Conservation (phyloP, 2,329 filamentous ascomycete genomes). For the Periconia macrospinosa region DNA sequence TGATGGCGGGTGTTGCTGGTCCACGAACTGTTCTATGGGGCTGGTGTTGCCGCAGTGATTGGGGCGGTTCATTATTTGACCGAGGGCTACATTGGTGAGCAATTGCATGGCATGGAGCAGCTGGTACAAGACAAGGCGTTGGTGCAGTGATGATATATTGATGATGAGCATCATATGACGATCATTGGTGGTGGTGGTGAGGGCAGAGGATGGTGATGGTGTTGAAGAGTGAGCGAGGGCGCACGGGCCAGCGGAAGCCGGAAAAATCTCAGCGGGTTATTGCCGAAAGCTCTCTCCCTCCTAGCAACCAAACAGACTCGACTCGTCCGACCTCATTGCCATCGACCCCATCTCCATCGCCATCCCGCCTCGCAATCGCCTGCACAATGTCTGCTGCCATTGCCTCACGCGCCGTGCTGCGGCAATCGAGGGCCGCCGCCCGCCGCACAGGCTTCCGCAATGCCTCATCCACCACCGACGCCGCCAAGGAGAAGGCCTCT, state of each 20-base stretch:
- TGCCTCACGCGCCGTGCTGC: conserved; percentile 44
- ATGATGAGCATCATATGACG: too few species aligned
- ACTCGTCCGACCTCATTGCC: conserved; percentile 6
- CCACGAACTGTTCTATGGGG: neutral
- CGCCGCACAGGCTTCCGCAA: conserved; percentile 47
- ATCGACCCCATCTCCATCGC: conserved; percentile 2
- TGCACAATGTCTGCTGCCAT: conserved; percentile 44
- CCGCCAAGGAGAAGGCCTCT: conserved; percentile 51
- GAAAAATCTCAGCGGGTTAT: neutral
- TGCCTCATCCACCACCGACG: conserved; percentile 53
- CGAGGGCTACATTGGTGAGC: too few species aligned
- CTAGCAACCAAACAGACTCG: neutral
- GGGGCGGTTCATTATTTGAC: neutral
- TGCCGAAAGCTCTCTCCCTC: neutral
- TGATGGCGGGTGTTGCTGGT: neutral
- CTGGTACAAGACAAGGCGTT: neutral
- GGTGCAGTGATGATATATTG: neutral
- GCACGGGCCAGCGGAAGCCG: neutral
- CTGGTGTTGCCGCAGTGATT: neutral
- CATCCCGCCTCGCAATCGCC: conserved; percentile 6
- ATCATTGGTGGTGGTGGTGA: neutral
- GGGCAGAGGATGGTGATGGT: neutral
- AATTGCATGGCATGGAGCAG: neutral
- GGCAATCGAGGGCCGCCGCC: conserved; percentile 41
- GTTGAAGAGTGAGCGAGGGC: neutral